phyloP scores from a whole-genome alignment of 305 asterid genomes.

The Fraxinus dipetala region DNA sequence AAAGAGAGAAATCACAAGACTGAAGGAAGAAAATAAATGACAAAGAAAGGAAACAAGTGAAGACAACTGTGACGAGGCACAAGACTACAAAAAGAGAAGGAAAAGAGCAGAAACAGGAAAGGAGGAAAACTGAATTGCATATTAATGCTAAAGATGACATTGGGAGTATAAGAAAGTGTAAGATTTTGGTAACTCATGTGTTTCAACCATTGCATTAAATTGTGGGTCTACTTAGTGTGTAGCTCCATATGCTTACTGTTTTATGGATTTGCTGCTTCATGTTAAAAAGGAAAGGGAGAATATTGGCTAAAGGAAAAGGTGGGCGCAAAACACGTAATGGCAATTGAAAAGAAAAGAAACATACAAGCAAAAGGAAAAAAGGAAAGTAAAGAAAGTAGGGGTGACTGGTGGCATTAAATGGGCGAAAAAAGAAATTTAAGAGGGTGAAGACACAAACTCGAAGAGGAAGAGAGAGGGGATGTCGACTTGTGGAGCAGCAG shows the following conservation, averaged over 20 bases:
- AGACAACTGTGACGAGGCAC: not conserved
- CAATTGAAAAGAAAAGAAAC: not conserved
- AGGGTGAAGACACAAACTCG: not conserved
- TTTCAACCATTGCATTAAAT: not conserved
- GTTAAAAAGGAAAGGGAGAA: not conserved
- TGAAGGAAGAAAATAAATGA: not conserved
- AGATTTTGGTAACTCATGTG: not conserved
- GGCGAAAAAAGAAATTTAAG: not conserved
- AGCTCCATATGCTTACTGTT: not conserved
- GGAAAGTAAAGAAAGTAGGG: not conserved
- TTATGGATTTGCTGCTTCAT: not conserved
- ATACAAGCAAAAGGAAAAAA: not conserved
- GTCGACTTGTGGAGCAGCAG: not conserved
- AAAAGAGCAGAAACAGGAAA: not conserved
- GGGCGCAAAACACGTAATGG: not conserved
- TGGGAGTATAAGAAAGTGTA: not conserved
- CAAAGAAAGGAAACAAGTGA: not conserved
- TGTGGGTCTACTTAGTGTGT: not conserved
- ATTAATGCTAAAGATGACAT: not conserved
- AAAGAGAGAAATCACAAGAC: not conserved
- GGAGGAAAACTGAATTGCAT: not conserved
- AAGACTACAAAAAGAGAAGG: not conserved
- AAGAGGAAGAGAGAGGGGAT: not conserved
- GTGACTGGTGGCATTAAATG: not conserved
- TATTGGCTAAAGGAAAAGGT: not conserved